Conservation (phyloP, 345 rosid species). For the Aquilaria malaccensis region DNA sequence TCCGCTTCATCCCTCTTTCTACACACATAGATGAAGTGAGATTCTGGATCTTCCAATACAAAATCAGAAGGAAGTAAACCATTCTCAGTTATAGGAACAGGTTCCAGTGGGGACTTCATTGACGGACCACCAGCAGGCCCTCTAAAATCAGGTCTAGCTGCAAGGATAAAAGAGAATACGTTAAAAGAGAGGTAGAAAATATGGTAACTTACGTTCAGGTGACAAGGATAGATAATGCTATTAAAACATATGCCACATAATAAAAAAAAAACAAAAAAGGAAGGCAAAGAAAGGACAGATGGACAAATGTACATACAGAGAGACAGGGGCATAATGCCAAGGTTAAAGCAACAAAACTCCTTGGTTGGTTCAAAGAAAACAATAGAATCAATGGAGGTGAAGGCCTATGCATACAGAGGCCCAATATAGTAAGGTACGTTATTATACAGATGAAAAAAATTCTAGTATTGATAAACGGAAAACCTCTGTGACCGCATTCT, state of each 20-base stretch:
- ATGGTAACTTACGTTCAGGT: neutral
- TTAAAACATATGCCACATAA: neutral
- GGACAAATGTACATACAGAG: too few relatives aligned
- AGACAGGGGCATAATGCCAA: neutral
- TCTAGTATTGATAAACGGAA: too few relatives aligned
- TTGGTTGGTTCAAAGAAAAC: too few relatives aligned
- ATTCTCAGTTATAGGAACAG: slow-evolving; percentile 53
- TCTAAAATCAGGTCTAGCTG: slow-evolving; percentile 87
- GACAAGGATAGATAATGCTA: neutral
- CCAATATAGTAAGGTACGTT: too few relatives aligned
- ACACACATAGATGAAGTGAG: slow-evolving; percentile 85
- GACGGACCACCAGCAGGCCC: slow-evolving; percentile 36
- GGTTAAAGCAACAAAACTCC: too few relatives aligned
- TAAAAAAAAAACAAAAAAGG: neutral
- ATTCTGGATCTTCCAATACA: slow-evolving; percentile 84
- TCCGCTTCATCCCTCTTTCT: slow-evolving; percentile 40
- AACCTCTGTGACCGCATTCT: too few relatives aligned
- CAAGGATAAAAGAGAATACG: slow-evolving; percentile 12
- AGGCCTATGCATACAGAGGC: too few relatives aligned
- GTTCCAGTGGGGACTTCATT: slow-evolving; percentile 46
- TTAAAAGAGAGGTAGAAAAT: neutral
- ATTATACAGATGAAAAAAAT: too few relatives aligned
- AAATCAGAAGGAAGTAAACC: slow-evolving; percentile 61
- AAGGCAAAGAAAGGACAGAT: neutral
- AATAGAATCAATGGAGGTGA: too few relatives aligned